Percentiles rank a stretch among this genome's conserved stretches.
phyloP scores from a whole-genome alignment of 371 early-diverging fungal genomes.

The Lichtheimia ramosa region DNA sequence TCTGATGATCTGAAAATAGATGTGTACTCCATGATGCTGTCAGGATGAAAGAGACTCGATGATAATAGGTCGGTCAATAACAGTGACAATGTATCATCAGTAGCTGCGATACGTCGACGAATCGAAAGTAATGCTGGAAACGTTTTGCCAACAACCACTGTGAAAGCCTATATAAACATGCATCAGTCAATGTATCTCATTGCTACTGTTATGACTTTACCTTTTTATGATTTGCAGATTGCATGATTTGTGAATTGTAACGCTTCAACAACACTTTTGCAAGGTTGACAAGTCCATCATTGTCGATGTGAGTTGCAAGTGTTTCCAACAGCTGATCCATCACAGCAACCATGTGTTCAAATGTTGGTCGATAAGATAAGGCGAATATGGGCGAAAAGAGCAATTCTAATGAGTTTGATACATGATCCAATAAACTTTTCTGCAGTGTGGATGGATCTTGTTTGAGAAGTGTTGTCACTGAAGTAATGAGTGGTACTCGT shows the following conservation, averaged over 20 bases:
- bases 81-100: constrained; percentile 1
- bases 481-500: constrained; percentile 25
- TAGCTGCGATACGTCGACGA: constrained; percentile 10
- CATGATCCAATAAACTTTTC: constrained; percentile 3
- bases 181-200: no score
- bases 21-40: constrained; percentile 42
- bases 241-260: constrained; percentile 28
- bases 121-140: constrained; percentile 20
- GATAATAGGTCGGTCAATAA: constrained; percentile 22
- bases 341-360: constrained; percentile 32
- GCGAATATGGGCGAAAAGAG: constrained; percentile 30
- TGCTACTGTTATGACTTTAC: constrained; percentile 5
- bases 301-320: constrained; percentile 3
- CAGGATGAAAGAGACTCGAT: constrained; percentile 39
- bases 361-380: constrained; percentile 35
- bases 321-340: constrained; percentile 27
- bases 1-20: constrained; percentile 29
- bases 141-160: constrained; percentile 28
- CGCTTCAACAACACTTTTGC: constrained; percentile 22
- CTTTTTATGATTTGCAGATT: constrained; percentile 43
- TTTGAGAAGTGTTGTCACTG: constrained; percentile 25
- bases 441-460: background rate
- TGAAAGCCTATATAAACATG: constrained; percentile 25
- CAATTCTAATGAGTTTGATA: constrained; percentile 7
- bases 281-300: background rate